A percentile compares a stretch with the other conserved stretches of the same genome.
Conservation (phyloP, 2,329 filamentous ascomycete species). For the Beauveria sp. region DNA sequence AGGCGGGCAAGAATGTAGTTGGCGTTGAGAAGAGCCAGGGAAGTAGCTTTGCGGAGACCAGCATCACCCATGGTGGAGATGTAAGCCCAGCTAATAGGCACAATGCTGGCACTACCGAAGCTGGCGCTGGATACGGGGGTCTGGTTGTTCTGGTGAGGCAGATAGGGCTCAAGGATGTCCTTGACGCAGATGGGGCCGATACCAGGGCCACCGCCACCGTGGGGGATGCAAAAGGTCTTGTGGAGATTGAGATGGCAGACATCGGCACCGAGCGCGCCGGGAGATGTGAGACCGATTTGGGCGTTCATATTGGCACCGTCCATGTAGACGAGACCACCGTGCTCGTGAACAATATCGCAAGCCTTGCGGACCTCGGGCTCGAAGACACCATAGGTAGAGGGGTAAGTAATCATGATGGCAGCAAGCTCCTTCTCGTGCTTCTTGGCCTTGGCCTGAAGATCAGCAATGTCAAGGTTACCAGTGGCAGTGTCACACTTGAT, state of each 20-base stretch:
- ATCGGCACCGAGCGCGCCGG: slow-evolving; percentile 90
- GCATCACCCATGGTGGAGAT: slow-evolving; percentile 82
- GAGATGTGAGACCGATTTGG: slow-evolving; percentile 90
- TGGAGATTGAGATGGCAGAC: slow-evolving; percentile 96
- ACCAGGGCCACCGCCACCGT: slow-evolving; percentile 88
- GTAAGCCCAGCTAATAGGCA: slow-evolving; percentile 92
- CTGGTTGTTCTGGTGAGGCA: slow-evolving; percentile 47
- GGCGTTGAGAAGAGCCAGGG: slow-evolving; percentile 88
- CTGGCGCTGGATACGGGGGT: slow-evolving; percentile 64
- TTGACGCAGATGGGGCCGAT: slow-evolving; percentile 93
- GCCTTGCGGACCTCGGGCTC: slow-evolving; percentile 82
- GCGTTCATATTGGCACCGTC: slow-evolving; percentile 98
- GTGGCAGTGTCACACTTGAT: slow-evolving; percentile 84
- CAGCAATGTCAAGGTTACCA: slow-evolving; percentile 80
- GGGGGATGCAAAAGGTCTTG: slow-evolving; percentile 98
- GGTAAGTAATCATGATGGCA: slow-evolving; percentile 96
- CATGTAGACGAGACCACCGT: slow-evolving; percentile 96
- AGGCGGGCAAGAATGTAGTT: slow-evolving; percentile 93
- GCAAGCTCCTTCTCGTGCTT: slow-evolving; percentile 79
- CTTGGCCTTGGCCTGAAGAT: slow-evolving; percentile 81
- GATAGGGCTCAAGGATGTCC: slow-evolving; percentile 65
- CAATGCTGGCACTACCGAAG: slow-evolving; percentile 83
- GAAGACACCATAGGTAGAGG: slow-evolving; percentile 90
- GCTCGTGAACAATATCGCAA: slow-evolving; percentile 74
- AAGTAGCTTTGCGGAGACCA: slow-evolving; percentile 81